A percentile compares a stretch with the other conserved stretches of the same genome.
Conservation (phyloP, 345 rosid species). For the Euclidium syriacum region DNA sequence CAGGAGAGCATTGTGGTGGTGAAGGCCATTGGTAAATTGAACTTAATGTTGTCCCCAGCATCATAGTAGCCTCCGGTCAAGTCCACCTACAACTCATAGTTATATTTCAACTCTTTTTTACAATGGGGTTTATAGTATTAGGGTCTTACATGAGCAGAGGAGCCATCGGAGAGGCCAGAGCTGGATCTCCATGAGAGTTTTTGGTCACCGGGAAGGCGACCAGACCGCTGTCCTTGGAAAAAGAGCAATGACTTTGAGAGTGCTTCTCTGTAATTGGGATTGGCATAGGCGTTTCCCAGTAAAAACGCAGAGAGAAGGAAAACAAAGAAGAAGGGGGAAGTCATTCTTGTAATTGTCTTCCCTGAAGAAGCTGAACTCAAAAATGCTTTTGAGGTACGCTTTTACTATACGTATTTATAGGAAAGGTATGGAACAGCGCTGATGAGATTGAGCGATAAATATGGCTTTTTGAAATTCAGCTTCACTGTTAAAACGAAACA, state of each 20-base stretch:
- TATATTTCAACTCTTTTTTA: neutral
- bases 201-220: slow-evolving; percentile 56
- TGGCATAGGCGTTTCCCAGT: slow-evolving; percentile 24
- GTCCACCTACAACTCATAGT: slow-evolving; percentile 54
- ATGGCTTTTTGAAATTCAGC: slow-evolving; percentile 14
- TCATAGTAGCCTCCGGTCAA: slow-evolving; percentile 90
- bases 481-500: slow-evolving; percentile 6
- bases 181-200: slow-evolving; percentile 59
- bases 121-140: neutral
- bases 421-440: neutral
- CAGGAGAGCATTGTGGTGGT: slow-evolving; percentile 93
- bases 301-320: slow-evolving; percentile 22
- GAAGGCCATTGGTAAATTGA: slow-evolving; percentile 95
- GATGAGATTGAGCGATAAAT: slow-evolving; percentile 14
- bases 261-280: slow-evolving; percentile 81
- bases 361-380: neutral
- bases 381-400: neutral
- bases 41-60: slow-evolving; percentile 94
- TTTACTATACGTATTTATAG: neutral
- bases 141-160: slow-evolving; percentile 44
- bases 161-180: slow-evolving; percentile 83
- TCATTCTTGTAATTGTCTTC: slow-evolving; percentile 2
- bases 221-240: slow-evolving; percentile 93
- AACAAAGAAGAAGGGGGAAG: slow-evolving; percentile 23
- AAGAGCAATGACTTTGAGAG: slow-evolving; percentile 70